These are phyloP conservation scores for Rhododendron griersonianum DNA, from an alignment of 148 eudicot genomes.

Conservation along the genomic window DNA sequence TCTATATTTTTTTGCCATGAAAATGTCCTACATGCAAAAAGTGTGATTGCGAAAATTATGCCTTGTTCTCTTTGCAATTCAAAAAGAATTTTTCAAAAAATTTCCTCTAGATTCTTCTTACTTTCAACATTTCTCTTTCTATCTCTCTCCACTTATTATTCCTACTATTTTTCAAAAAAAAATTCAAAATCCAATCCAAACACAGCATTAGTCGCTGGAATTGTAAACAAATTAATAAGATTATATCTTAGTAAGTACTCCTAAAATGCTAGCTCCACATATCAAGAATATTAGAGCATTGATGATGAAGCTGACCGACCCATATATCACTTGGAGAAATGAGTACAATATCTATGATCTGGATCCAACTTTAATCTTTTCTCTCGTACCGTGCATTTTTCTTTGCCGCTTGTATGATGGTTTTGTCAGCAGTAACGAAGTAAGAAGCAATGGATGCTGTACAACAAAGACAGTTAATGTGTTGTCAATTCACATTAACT, in stretches of 20 bases:
- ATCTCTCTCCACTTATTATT: no score
- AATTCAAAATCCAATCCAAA: no score
- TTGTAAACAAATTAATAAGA: background rate
- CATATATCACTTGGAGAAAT: background rate
- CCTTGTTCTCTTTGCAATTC: no score
- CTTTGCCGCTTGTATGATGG: slow-evolving; percentile 71
- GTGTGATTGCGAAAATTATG: background rate
- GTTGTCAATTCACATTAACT: background rate
- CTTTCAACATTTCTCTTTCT: no score
- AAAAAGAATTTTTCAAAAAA: no score
- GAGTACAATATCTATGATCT: no score
- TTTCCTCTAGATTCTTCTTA: no score
- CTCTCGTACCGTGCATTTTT: slow-evolving; percentile 52
- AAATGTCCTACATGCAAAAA: background rate
- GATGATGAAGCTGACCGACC: background rate
- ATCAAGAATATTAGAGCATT: background rate
- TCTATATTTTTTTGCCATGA: background rate
- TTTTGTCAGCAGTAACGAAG: slow-evolving; percentile 88
- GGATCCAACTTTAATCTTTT: slow-evolving; percentile 14
- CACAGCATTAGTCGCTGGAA: background rate
- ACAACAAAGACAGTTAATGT: background rate
- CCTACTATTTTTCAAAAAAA: no score
- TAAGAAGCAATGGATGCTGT: slow-evolving; percentile 84
- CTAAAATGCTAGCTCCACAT: background rate
- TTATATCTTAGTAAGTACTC: background rate